Evolutionary conservation across 306 rosid genomes (phyloP).

Genomic region (Mimosa pudica): DNA sequence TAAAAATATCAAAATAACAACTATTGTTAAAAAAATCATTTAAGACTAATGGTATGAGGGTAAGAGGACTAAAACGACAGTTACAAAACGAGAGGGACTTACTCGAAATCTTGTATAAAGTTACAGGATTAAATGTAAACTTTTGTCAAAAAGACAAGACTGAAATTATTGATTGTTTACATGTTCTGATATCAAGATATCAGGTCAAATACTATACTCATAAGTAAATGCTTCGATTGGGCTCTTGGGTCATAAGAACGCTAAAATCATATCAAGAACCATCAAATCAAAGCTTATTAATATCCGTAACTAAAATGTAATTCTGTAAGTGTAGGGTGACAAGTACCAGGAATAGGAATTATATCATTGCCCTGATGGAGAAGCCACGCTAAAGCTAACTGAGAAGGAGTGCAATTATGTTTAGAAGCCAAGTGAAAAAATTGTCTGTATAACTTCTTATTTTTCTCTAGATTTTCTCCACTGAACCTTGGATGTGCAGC

Average conservation of each 20-base stretch:
- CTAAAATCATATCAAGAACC: not conserved
- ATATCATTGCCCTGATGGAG: conserved; percentile 66
- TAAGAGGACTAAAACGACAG: too few species aligned
- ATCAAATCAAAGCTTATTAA: not conserved
- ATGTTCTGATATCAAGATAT: not conserved
- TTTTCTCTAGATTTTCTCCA: conserved; percentile 66
- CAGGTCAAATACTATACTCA: not conserved
- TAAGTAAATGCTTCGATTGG: not conserved
- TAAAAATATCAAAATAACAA: too few species aligned
- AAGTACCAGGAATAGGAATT: conserved; percentile 70
- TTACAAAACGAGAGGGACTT: too few species aligned
- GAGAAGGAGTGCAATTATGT: conserved; percentile 62
- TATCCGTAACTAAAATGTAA: not conserved
- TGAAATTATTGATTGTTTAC: not conserved
- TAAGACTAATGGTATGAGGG: too few species aligned
- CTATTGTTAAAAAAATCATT: too few species aligned
- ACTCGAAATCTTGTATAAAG: too few species aligned
- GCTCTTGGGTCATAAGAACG: not conserved
- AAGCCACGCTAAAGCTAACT: conserved; percentile 75
- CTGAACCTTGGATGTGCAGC: conserved; percentile 62
- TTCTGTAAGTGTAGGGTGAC: not conserved
- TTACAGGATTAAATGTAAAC: too few species aligned
- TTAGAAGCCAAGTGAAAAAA: conserved; percentile 53
- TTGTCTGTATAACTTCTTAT: conserved; percentile 48
- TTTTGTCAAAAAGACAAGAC: too few species aligned